phyloP scores from a whole-genome alignment of 148 eudicot genomes.

The Salicornia ramosissima region DNA sequence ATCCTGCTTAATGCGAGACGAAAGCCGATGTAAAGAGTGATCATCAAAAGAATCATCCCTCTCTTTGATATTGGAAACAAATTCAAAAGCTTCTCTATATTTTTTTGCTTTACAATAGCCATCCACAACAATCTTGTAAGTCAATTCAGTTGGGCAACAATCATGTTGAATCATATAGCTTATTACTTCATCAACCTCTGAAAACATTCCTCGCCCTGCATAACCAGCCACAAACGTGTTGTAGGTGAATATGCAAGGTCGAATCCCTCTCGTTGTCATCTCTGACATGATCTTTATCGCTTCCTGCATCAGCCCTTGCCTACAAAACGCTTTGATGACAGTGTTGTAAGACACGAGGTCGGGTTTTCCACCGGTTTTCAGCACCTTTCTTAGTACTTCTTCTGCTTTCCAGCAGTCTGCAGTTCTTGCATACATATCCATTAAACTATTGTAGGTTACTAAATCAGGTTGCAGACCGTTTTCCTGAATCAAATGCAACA shows the following conservation, averaged over 20 bases:
- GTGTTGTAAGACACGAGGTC: conserved; percentile 88
- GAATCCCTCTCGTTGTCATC: conserved; percentile 68
- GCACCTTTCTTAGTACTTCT: conserved; percentile 50
- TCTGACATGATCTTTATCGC: conserved; percentile 62
- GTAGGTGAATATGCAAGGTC: conserved; percentile 81
- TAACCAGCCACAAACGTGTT: conserved; percentile 85
- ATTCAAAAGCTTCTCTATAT: conserved; percentile 65
- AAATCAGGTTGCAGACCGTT: conserved; percentile 70
- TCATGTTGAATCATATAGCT: conserved; percentile 66
- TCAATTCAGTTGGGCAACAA: conserved; percentile 72
- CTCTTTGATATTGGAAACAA: conserved; percentile 51
- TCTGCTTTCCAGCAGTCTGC: conserved; percentile 91
- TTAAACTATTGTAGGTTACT: conserved; percentile 71
- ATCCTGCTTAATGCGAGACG: conserved; percentile 40
- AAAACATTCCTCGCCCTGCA: conserved; percentile 55
- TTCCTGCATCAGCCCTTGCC: conserved; percentile 81
- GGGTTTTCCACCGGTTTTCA: conserved; percentile 47
- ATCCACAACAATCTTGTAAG: conserved; percentile 69
- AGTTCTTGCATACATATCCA: conserved; percentile 80
- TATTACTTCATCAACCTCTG: conserved; percentile 66
- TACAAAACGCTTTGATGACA: conserved; percentile 80
- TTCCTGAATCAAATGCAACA: conserved; percentile 40
- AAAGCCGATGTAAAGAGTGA: conserved; percentile 47
- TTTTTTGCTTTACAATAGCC: conserved; percentile 68
- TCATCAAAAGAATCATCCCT: conserved; percentile 47